Conservation (phyloP, 495 filamentous ascomycete species). For the Aspergillus wentii region DNA sequence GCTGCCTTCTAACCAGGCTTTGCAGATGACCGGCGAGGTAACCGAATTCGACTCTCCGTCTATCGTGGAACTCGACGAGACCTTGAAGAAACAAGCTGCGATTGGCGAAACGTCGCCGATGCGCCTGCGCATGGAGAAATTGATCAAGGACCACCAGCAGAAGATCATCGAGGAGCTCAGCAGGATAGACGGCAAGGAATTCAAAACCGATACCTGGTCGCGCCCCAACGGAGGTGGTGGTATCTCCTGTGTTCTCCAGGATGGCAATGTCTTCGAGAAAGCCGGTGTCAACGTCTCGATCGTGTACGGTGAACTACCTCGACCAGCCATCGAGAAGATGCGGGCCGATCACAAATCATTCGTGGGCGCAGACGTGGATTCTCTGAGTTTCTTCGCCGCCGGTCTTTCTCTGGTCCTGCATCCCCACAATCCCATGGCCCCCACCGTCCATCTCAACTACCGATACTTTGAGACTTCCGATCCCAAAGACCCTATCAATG, state of each 20-base stretch:
- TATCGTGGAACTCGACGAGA: constrained; percentile 46
- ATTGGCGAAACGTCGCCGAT: constrained; percentile 72
- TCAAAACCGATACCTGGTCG: constrained; percentile 80
- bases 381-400: constrained; percentile 88
- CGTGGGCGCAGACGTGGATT: constrained; percentile 64
- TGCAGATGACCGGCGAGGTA: constrained; percentile 44
- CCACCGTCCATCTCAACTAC: constrained; percentile 98
- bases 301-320: constrained; percentile 89
- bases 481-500: constrained; percentile 55
- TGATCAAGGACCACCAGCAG: constrained; percentile 87
- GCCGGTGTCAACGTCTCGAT: constrained; percentile 92
- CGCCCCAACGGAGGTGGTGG: constrained; percentile 82
- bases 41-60: constrained; percentile 53
- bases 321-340: constrained; percentile 88
- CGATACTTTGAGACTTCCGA: constrained; percentile 92
- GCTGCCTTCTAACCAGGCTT: constrained; percentile 6
- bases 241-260: constrained; percentile 89
- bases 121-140: constrained; percentile 94
- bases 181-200: constrained; percentile 74
- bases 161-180: constrained; percentile 79
- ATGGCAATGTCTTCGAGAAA: constrained; percentile 97
- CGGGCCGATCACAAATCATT: constrained; percentile 91
- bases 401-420: constrained; percentile 91
- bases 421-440: constrained; percentile 91
- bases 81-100: constrained; percentile 35